phyloP scores from a whole-genome alignment of 139 green algal genomes.

The Picochlorum sp. region DNA sequence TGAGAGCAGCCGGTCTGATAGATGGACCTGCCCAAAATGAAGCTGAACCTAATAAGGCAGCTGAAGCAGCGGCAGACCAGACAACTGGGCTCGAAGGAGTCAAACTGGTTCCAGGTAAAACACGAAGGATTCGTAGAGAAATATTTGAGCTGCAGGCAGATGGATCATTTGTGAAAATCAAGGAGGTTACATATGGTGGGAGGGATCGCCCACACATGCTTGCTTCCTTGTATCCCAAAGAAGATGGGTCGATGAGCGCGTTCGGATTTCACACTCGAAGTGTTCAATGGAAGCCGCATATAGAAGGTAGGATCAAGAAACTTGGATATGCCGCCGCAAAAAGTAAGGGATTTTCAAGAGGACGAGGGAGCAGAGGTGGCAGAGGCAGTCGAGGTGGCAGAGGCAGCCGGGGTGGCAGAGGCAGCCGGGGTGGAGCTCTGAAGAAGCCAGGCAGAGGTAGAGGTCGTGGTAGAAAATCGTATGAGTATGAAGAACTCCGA shows the following conservation, averaged over 20 bases:
- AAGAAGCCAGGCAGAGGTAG: conserved; percentile 10
- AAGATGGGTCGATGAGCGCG: conserved; percentile 1
- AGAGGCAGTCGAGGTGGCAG: conserved; percentile 1
- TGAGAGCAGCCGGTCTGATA: conserved; percentile 18
- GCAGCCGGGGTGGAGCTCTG: background rate
- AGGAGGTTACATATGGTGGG: conserved; percentile 26
- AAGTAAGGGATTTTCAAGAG: conserved; percentile 8
- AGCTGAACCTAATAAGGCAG: background rate
- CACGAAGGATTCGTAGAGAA: conserved; percentile 22
- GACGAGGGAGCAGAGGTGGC: conserved; percentile 9
- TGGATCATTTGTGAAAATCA: conserved; percentile 11
- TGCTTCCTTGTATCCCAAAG: conserved; percentile 31
- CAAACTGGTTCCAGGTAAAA: background rate
- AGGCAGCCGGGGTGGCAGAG: conserved; percentile 6
- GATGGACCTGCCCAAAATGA: background rate
- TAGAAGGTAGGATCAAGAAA: conserved; percentile 1
- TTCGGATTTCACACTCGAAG: conserved; percentile 24
- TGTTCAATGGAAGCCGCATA: conserved; percentile 7
- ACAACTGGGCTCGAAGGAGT: background rate
- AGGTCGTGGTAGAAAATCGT: conserved; percentile 5
- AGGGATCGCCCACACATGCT: conserved; percentile 22
- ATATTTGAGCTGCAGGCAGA: conserved; percentile 1
- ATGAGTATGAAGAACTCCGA: background rate
- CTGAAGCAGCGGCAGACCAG: background rate
- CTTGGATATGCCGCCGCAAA: conserved; percentile 25